These are phyloP conservation scores for Triticum aestivum DNA, from an alignment of 176 grass and related monocot species.

Conservation along the genomic window DNA sequence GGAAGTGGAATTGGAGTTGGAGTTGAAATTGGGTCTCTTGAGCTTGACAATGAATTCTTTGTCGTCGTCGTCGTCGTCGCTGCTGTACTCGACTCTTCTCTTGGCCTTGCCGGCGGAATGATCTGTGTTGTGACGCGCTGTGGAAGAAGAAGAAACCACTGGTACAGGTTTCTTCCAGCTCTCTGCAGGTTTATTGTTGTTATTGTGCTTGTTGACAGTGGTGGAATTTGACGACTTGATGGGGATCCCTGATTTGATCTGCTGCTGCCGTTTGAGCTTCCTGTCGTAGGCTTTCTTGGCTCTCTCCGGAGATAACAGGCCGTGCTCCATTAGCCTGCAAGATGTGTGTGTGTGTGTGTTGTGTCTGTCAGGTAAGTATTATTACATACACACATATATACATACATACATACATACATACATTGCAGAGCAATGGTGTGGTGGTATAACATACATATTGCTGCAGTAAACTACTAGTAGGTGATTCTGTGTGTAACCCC, in stretches of 20 bases:
- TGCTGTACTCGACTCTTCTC: conserved; percentile 62
- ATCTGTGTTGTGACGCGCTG: not conserved
- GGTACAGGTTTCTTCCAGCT: conserved; percentile 55
- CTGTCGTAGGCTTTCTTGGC: conserved; percentile 88
- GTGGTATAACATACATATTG: not conserved
- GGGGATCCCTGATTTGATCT: conserved; percentile 51
- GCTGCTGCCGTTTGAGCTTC: conserved; percentile 69
- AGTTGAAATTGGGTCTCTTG: conserved; percentile 44
- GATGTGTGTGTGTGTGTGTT: not conserved
- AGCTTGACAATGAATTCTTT: conserved; percentile 54
- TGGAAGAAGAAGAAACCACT: not conserved
- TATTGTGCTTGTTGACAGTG: conserved; percentile 31
- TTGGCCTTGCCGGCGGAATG: conserved; percentile 43
- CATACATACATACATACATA: not conserved
- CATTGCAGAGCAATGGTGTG: not conserved
- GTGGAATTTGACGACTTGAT: conserved; percentile 26
- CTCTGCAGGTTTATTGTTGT: conserved; percentile 24
- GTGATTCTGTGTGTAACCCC: not conserved
- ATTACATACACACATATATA: too few species aligned
- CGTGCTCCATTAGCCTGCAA: conserved; percentile 96
- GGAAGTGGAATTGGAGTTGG: not conserved
- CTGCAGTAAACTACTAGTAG: not conserved
- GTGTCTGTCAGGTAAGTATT: not conserved
- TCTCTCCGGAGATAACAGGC: conserved; percentile 77
- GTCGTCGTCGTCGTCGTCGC: conserved; percentile 40